Percentiles rank a stretch among this genome's conserved stretches.
phyloP scores from a whole-genome alignment of 2,329 filamentous ascomycete genomes.

The Capronia coronata region DNA sequence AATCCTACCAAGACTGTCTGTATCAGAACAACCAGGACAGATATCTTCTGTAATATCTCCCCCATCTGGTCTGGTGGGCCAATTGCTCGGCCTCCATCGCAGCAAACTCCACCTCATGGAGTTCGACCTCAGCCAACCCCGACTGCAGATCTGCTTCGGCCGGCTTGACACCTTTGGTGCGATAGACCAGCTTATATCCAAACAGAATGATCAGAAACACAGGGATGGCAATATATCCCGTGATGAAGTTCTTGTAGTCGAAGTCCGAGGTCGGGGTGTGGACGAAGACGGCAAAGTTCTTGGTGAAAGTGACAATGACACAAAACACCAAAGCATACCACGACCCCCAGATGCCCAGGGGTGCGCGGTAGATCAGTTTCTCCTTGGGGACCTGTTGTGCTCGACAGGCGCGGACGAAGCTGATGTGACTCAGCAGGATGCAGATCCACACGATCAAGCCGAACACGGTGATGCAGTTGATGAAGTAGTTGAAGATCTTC shows the following conservation, averaged over 20 bases:
- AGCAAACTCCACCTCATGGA: neutral
- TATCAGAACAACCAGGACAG: neutral
- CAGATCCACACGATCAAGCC: conserved; percentile 62
- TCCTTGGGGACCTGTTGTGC: conserved; percentile 53
- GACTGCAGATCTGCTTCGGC: neutral
- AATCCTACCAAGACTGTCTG: neutral
- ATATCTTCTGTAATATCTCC: neutral
- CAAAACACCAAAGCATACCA: conserved; percentile 63
- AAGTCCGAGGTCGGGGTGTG: conserved; percentile 46
- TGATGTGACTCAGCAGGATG: conserved; percentile 61
- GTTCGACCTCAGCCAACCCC: neutral
- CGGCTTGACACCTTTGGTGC: neutral
- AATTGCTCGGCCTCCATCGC: neutral
- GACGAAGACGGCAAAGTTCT: conserved; percentile 71
- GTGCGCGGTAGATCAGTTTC: conserved; percentile 58
- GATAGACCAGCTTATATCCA: neutral
- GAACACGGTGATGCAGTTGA: conserved; percentile 50
- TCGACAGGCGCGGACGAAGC: conserved; percentile 55
- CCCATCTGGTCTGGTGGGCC: neutral
- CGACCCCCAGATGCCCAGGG: conserved; percentile 64
- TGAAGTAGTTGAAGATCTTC: conserved; percentile 57
- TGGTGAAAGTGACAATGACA: conserved; percentile 66
- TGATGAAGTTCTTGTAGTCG: conserved; percentile 70
- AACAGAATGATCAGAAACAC: conserved; percentile 1
- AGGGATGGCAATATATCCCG: conserved; percentile 38